A percentile compares a stretch with the other conserved stretches of the same genome.
Conservation (phyloP, 805 yeast genomes). For the Yarrowia yakushimensis region DNA sequence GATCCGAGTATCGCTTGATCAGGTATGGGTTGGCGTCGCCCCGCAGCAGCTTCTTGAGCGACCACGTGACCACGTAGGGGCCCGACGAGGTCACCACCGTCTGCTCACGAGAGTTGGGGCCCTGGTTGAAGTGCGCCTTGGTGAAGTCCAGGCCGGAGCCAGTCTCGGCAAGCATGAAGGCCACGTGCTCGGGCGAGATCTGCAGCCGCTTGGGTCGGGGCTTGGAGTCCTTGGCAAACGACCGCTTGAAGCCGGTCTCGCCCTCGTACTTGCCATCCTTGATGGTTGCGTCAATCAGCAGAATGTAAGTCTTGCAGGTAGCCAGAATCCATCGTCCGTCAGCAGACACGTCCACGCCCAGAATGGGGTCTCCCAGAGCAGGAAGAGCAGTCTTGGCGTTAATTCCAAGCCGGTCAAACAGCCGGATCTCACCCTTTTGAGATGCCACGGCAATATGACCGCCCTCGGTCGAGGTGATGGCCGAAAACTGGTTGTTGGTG, state of each 20-base stretch:
- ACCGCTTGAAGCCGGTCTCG: slow-evolving; percentile 56
- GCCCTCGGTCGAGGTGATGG: slow-evolving; percentile 64
- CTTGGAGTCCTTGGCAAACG: slow-evolving; percentile 60
- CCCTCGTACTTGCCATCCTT: slow-evolving; percentile 61
- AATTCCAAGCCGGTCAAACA: slow-evolving; percentile 68
- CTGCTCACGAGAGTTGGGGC: slow-evolving; percentile 59
- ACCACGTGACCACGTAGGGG: slow-evolving; percentile 80
- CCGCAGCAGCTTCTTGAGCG: slow-evolving; percentile 54
- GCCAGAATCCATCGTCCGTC: slow-evolving; percentile 82
- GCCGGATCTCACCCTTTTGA: slow-evolving; percentile 66
- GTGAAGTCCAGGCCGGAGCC: slow-evolving; percentile 56
- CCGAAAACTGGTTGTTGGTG: slow-evolving; percentile 53
- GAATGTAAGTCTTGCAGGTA: slow-evolving; percentile 68
- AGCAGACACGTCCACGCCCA: slow-evolving; percentile 65
- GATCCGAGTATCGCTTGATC: slow-evolving; percentile 58
- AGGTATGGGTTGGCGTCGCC: slow-evolving; percentile 56
- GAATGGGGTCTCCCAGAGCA: slow-evolving; percentile 72
- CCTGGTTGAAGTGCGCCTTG: slow-evolving; percentile 73
- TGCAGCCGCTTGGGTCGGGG: slow-evolving; percentile 68
- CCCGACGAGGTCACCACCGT: slow-evolving; percentile 76
- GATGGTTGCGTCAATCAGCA: slow-evolving; percentile 64
- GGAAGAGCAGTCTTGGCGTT: slow-evolving; percentile 78
- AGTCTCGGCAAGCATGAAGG: slow-evolving; percentile 52
- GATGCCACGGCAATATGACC: slow-evolving; percentile 80
- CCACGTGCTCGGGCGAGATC: slow-evolving; percentile 68